Evolutionary conservation across 306 rosid species (phyloP).

Genomic region (Casuarina glauca): DNA sequence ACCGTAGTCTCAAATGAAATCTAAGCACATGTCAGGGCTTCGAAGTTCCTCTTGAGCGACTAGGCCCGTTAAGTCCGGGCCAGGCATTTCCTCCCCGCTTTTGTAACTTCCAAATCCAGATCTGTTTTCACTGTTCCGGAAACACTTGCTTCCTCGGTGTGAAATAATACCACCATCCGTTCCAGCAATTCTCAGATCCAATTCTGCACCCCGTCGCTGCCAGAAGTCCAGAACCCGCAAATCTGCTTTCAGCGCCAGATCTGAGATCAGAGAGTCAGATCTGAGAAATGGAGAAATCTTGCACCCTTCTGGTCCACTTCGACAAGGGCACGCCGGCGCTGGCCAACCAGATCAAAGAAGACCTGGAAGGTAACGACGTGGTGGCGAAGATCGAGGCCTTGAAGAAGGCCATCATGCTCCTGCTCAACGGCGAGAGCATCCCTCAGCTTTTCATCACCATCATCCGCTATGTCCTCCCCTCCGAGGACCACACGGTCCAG

Average conservation of each 20-base stretch:
- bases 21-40: no score
- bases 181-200: no score
- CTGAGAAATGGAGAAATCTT: slow-evolving; percentile 74
- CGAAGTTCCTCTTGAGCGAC: no score
- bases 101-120: no score
- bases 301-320: slow-evolving; percentile 82
- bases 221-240: not conserved
- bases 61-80: no score
- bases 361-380: slow-evolving; percentile 80
- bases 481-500: slow-evolving; percentile 96
- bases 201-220: no score
- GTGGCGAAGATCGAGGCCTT: slow-evolving; percentile 72
- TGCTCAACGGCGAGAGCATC: slow-evolving; percentile 85
- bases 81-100: no score
- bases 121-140: no score
- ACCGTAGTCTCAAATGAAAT: no score
- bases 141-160: no score
- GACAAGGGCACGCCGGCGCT: slow-evolving; percentile 91
- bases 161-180: no score
- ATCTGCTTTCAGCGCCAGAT: slow-evolving; percentile 18
- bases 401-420: slow-evolving; percentile 86
- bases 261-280: slow-evolving; percentile 17
- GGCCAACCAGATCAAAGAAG: slow-evolving; percentile 85
- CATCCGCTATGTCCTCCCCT: slow-evolving; percentile 87
- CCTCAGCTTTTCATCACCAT: slow-evolving; percentile 94